Evolutionary conservation across 73 alveolate genomes (phyloP), one percentile per base, ranked within the genome.

Genomic region (Diophrys sp.): DNA sequence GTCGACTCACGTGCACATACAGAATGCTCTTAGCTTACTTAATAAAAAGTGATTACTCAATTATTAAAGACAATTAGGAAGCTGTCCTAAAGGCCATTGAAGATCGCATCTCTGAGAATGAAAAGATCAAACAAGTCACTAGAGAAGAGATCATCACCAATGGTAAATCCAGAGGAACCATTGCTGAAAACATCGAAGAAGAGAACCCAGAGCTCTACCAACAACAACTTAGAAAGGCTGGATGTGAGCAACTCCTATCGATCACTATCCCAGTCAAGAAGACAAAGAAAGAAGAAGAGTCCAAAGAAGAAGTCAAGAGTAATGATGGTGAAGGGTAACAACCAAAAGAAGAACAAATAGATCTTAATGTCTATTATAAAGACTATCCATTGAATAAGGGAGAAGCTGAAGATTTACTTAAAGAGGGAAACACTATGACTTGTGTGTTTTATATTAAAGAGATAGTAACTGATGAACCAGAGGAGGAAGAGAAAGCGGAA

Each of bases 241-340:
- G n/a, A 44, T 5, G 62, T 11, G 62, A 44, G 18, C 18, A 44
- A 44, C 62, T 44, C 5, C 18, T 44, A 18, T 44, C 62, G 18
- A 44, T 44, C 5, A 44, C 62, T 44, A 44, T 44, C 18, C 62
- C 89, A 14, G 74, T 71, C 0, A 85, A 75, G 70, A 85, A 81
- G 67, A 77, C 73, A 26, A 85, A 71, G 75, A 79, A 73, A 72
- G 93, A 85, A 27, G 23, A 62, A 14, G 57, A 29, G 53, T 29
- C 25, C 32, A 44, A 29, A 44, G 73, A 14, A 0, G 79, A 82
- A 27, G 34, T 24, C 0, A 30, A 72, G n/a, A n/a, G n/a, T n/a
- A n/a, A n/a, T n/a, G n/a, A n/a, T 11, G 62, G n/a, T 44, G 62
- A 44, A 18, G 62, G 62, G 18, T 5, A 44, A 44, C n/a, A 44